A percentile compares a stretch with the other conserved stretches of the same genome.
Evolutionary conservation across 2,329 filamentous ascomycete species (phyloP).

Genomic region (Fusarium verticillioides): DNA sequence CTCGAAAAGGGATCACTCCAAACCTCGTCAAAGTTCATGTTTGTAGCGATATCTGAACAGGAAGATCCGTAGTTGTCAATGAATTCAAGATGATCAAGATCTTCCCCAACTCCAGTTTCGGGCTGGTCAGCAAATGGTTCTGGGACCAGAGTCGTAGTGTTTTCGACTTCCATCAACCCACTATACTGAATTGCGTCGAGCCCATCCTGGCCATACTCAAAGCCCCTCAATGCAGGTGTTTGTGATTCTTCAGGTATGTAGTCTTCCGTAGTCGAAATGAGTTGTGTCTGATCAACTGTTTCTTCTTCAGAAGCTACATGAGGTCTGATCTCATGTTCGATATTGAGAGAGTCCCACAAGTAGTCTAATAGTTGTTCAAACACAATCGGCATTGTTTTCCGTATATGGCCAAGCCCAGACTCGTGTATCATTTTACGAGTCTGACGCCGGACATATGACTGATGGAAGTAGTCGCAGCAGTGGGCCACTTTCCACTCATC

Average conservation of each 20-base stretch:
- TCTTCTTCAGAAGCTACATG: not conserved
- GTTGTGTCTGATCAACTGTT: not conserved
- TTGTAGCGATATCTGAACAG: accelerated
- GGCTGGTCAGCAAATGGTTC: not conserved
- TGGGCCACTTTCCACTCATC: not conserved
- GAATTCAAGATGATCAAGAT: accelerated
- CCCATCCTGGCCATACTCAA: not conserved
- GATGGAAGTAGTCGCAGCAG: not conserved
- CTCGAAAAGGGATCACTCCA: not conserved
- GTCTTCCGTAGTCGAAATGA: too few relatives aligned
- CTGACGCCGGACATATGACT: accelerated
- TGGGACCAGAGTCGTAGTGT: not conserved
- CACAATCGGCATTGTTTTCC: accelerated
- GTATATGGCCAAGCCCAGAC: not conserved
- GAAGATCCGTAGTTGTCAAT: not conserved
- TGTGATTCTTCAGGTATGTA: not conserved
- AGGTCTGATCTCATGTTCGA: not conserved
- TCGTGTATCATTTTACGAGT: accelerated
- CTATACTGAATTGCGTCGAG: not conserved
- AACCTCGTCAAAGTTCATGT: accelerated
- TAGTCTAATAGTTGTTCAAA: not conserved
- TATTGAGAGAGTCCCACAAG: accelerated
- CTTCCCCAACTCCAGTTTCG: not conserved
- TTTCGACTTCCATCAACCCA: not conserved
- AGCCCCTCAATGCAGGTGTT: too few relatives aligned